Percentiles rank a stretch among this genome's conserved stretches.
Conservation (phyloP, 169 alveolate species). For the Plasmodium berghei region DNA sequence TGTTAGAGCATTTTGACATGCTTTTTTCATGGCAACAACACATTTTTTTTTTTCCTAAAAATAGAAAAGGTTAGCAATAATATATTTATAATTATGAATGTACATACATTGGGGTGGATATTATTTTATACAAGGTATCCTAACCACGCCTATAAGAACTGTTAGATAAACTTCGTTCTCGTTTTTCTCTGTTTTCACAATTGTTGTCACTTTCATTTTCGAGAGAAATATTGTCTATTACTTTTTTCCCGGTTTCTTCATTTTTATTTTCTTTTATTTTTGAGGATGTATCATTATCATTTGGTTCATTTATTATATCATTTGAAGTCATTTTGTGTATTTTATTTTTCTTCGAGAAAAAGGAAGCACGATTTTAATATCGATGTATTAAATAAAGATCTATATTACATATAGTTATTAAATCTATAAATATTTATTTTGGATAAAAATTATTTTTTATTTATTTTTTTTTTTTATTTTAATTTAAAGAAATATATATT, state of each 20-base stretch:
- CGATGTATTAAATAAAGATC: too few species aligned
- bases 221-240: constrained; percentile 18
- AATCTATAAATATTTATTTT: too few species aligned
- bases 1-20: constrained; percentile 32
- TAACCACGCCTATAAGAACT: constrained; percentile 59
- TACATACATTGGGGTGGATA: constrained; percentile 1
- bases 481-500: too few species aligned
- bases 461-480: too few species aligned
- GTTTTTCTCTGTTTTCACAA: constrained; percentile 62
- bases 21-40: constrained; percentile 44
- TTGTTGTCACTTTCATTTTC: constrained; percentile 31
- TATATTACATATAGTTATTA: too few species aligned
- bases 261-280: constrained; percentile 17
- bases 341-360: constrained; percentile 3
- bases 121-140: neutral
- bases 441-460: too few species aligned
- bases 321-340: constrained; percentile 29
- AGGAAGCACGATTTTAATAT: neutral
- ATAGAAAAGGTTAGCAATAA: neutral
- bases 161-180: constrained; percentile 53
- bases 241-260: constrained; percentile 20
- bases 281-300: constrained; percentile 8
- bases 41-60: constrained; percentile 39
- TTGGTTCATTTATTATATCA: constrained; percentile 28
- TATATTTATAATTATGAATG: constrained; percentile 9